phyloP scores from a whole-genome alignment of 2,329 filamentous ascomycete species.

The Fusarium proliferatum region DNA sequence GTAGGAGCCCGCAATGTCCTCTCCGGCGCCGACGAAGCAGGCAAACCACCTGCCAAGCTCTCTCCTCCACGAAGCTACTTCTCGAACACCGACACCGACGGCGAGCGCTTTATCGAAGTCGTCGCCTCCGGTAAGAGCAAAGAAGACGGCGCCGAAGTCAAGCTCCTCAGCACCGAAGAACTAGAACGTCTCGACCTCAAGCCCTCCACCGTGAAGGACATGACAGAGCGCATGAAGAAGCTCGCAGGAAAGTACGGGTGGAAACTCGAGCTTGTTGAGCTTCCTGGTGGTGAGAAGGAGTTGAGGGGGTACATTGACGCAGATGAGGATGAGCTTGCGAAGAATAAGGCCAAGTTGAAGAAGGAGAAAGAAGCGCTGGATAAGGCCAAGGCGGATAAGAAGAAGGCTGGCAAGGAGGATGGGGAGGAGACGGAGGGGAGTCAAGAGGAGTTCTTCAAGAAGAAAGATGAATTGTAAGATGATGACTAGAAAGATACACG shows the following conservation, averaged over 20 bases:
- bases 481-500: conserved; percentile 50
- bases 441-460: conserved; percentile 27
- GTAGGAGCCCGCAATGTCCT: conserved; percentile 64
- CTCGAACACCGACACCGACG: conserved; percentile 38
- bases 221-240: conserved; percentile 75
- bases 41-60: conserved; percentile 59
- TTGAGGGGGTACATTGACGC: conserved; percentile 77
- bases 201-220: conserved; percentile 73
- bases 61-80: conserved; percentile 57
- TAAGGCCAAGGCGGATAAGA: conserved; percentile 47
- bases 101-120: conserved; percentile 54
- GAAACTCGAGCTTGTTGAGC: conserved; percentile 83
- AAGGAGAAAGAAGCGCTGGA: conserved; percentile 20
- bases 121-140: conserved; percentile 59
- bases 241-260: conserved; percentile 78
- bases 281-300: conserved; percentile 66
- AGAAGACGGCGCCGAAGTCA: conserved; percentile 70
- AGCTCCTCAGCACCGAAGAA: conserved; percentile 72
- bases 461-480: conserved; percentile 47
- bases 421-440: conserved; percentile 28
- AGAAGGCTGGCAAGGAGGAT: conserved; percentile 35
- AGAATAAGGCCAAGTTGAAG: conserved; percentile 35
- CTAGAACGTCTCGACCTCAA: conserved; percentile 75
- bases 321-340: conserved; percentile 53
- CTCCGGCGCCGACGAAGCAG: conserved; percentile 58